Evolutionary conservation across 2,329 filamentous ascomycete species (phyloP).

Genomic region (Xylaria digitata): DNA sequence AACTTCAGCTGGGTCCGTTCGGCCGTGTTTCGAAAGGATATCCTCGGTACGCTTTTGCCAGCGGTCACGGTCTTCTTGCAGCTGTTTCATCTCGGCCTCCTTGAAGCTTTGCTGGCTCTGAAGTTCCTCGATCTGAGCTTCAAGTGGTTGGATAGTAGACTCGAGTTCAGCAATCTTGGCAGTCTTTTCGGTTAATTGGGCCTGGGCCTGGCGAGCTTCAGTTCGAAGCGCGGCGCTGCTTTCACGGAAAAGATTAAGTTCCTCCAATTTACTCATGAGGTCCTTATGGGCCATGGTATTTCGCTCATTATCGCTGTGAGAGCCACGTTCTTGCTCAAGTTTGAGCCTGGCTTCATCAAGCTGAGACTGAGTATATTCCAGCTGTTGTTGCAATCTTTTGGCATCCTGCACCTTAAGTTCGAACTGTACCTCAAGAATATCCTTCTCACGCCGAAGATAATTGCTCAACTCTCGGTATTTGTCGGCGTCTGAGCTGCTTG

Average conservation of each 20-base stretch:
- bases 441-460: slow-evolving; percentile 94
- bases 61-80: slow-evolving; percentile 90
- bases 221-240: slow-evolving; percentile 91
- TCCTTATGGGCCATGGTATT: slow-evolving; percentile 85
- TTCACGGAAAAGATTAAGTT: slow-evolving; percentile 95
- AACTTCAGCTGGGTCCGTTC: slow-evolving; percentile 91
- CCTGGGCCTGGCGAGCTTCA: slow-evolving; percentile 82
- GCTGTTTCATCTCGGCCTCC: slow-evolving; percentile 86
- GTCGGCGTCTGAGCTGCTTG: slow-evolving; percentile 71
- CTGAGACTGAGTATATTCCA: slow-evolving; percentile 86
- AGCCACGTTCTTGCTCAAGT: slow-evolving; percentile 86
- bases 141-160: slow-evolving; percentile 81
- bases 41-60: slow-evolving; percentile 97
- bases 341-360: slow-evolving; percentile 90
- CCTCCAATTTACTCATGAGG: slow-evolving; percentile 92
- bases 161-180: slow-evolving; percentile 79
- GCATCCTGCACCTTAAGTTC: slow-evolving; percentile 89
- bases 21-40: slow-evolving; percentile 95
- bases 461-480: slow-evolving; percentile 90
- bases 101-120: slow-evolving; percentile 84
- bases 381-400: slow-evolving; percentile 88
- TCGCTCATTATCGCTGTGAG: slow-evolving; percentile 77
- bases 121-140: slow-evolving; percentile 82
- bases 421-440: slow-evolving; percentile 96
- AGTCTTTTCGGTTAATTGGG: slow-evolving; percentile 79